These are phyloP conservation scores for Climacium dendroides DNA, from an alignment of 225 moss, liverwort and hornwort species.

Conservation along the genomic window DNA sequence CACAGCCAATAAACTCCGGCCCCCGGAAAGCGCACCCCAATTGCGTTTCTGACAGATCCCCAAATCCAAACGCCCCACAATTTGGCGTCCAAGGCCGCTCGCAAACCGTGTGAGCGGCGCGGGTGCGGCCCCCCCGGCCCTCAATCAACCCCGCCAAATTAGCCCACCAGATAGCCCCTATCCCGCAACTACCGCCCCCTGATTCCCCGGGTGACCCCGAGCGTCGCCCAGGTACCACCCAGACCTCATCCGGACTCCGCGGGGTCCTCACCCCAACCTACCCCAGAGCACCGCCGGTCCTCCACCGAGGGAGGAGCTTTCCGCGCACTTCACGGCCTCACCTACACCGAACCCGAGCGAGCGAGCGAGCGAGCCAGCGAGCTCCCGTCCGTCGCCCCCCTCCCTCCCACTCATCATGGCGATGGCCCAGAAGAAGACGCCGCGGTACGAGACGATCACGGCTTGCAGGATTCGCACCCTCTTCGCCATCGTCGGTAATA, in stretches of 20 bases:
- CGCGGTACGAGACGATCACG: not conserved
- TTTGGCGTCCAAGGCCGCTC: not conserved
- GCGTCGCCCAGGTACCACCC: not conserved
- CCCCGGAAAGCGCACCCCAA: not conserved
- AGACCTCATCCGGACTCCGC: accelerated
- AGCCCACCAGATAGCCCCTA: not conserved
- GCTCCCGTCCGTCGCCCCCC: not conserved
- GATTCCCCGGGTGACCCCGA: not conserved
- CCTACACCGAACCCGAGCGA: not conserved
- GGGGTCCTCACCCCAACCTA: not conserved
- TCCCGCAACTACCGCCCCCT: not conserved
- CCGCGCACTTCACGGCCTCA: not conserved
- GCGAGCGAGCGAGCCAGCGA: too few relatives aligned
- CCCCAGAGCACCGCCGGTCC: not conserved
- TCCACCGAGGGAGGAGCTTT: not conserved
- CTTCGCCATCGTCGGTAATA: not conserved
- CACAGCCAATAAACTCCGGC: not conserved
- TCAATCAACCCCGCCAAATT: not conserved
- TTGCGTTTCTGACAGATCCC: not conserved
- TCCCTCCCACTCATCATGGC: not conserved
- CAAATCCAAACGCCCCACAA: not conserved
- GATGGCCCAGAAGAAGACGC: not conserved
- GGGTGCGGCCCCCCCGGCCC: not conserved
- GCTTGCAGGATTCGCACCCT: not conserved
- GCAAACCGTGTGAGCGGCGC: not conserved